Evolutionary conservation across 163 green algal genomes (phyloP).

Genomic region (Scenedesmus sp.): DNA sequence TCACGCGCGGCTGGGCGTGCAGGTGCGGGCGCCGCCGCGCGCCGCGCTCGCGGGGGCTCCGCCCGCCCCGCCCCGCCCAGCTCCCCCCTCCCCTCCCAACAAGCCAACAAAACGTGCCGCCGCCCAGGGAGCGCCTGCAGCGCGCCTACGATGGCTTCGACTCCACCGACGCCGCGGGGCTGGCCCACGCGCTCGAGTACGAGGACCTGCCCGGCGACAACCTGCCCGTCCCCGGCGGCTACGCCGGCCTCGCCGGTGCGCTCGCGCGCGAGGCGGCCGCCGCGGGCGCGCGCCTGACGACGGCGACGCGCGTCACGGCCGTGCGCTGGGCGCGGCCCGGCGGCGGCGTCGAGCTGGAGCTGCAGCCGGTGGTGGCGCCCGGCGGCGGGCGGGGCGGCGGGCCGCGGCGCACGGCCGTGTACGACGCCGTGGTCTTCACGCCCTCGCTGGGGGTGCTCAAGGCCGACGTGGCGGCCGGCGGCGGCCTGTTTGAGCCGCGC

Average conservation of each 20-base stretch:
- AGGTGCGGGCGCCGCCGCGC: slow-evolving; percentile 4
- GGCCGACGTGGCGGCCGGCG: background rate
- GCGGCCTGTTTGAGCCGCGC: slow-evolving; percentile 20
- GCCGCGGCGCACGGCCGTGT: no score
- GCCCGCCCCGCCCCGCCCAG: no score
- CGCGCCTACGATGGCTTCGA: slow-evolving; percentile 69
- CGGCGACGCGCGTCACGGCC: background rate
- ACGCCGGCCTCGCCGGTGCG: slow-evolving; percentile 55
- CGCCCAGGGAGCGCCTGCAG: slow-evolving; percentile 61
- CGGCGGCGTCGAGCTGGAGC: background rate
- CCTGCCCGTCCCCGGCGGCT: slow-evolving; percentile 50
- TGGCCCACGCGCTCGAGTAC: slow-evolving; percentile 48
- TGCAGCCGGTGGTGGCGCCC: no score
- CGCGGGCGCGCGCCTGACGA: background rate
- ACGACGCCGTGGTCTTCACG: slow-evolving; percentile 61
- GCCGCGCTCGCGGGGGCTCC: background rate
- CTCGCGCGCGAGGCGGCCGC: slow-evolving; percentile 44
- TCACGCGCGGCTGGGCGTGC: slow-evolving; percentile 42
- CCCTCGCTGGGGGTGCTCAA: slow-evolving; percentile 67
- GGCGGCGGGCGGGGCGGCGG: no score
- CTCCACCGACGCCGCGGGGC: slow-evolving; percentile 52
- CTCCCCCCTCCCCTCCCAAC: no score
- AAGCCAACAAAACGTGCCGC: no score
- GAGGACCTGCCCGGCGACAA: slow-evolving; percentile 61
- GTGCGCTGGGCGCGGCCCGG: background rate